Evolutionary conservation across 148 eudicot genomes (phyloP), one percentile per base, ranked within the genome.

Genomic region (Rhododendron henanense): DNA sequence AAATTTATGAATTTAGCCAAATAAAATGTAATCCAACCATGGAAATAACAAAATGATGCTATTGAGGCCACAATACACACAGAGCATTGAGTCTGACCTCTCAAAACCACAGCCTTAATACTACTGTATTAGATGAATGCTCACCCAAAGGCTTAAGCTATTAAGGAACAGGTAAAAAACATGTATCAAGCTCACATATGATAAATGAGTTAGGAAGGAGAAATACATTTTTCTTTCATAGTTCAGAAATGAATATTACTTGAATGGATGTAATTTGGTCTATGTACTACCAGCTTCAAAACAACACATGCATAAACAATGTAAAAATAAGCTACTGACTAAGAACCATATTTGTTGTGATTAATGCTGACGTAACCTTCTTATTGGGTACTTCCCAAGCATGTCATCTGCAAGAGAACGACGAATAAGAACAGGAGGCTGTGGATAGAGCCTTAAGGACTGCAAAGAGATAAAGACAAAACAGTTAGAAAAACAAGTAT

Each of bases 391-490:
- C 88, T 94, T 91, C 73, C 95, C 99, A 86, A 97, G 98, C 35
- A 88, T 33, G 81, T 97, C 99, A 83, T 93, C 92, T 79, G 90
- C 93, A 76, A 95, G 87, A 81, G 99, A 97, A 53, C 99, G 99
- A 15, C 99, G 99, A 78, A 97, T 97, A 81, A 97, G 88, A 51
- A 97, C 98, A 76, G 99, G 99, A 75, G 99, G 99, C 81, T 96
- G 99, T 80, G 99, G 99, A 85, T 97, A 97, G 83, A 97, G 98
- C 90, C 99, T 94, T 92, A 97, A 90, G 48, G 99, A 97, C 99
- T 97, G 92, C 82, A 87, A 85, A 84, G 33, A 84, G 39, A 81
- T 1, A 25, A 82, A 45, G 73, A 73, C 82, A 45, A 9, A 81
- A 28, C 45, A 71, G 37, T 28, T 45, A 61, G 63, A 41, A 83